Conservation (phyloP, 2,329 filamentous ascomycete genomes). For the Trichoderma sp. region DNA sequence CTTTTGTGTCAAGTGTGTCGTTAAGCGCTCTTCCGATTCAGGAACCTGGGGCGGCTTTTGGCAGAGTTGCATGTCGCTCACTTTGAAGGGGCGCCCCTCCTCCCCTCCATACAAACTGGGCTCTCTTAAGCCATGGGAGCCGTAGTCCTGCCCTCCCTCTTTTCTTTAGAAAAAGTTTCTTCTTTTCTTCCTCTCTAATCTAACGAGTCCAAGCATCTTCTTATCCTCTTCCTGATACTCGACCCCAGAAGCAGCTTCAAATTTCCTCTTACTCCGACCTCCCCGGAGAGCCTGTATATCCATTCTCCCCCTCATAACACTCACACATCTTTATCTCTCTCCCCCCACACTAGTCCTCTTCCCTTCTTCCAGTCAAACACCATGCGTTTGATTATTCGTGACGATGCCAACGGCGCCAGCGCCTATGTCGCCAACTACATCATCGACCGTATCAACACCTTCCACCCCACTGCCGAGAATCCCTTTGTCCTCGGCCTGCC, state of each 20-base stretch:
- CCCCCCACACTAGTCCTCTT: conserved; percentile 16
- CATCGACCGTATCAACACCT: conserved; percentile 75
- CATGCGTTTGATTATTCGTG: conserved; percentile 83
- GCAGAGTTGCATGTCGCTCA: conserved; percentile 11
- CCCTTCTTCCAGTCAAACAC: conserved; percentile 23
- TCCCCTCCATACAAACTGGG: conserved; percentile 13
- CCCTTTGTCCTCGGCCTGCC: conserved; percentile 83
- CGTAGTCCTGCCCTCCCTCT: conserved; percentile 9
- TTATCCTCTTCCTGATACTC: not conserved
- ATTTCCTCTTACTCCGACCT: not conserved
- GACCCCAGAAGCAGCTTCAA: not conserved
- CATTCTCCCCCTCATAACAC: not conserved
- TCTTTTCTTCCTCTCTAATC: not conserved
- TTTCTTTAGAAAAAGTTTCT: conserved; percentile 8
- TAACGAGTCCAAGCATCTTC: not conserved
- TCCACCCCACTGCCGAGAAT: conserved; percentile 66
- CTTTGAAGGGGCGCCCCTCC: conserved; percentile 9
- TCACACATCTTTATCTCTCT: not conserved
- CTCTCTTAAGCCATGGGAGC: conserved; percentile 19
- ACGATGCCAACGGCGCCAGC: conserved; percentile 66
- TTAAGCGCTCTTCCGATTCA: conserved; percentile 20
- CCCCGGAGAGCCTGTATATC: not conserved
- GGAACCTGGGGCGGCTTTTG: conserved; percentile 6
- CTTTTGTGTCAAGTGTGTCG: not conserved
- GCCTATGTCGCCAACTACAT: conserved; percentile 80